Conservation (phyloP, 768 basidiomycete species). For the Pholiota microspora region DNA sequence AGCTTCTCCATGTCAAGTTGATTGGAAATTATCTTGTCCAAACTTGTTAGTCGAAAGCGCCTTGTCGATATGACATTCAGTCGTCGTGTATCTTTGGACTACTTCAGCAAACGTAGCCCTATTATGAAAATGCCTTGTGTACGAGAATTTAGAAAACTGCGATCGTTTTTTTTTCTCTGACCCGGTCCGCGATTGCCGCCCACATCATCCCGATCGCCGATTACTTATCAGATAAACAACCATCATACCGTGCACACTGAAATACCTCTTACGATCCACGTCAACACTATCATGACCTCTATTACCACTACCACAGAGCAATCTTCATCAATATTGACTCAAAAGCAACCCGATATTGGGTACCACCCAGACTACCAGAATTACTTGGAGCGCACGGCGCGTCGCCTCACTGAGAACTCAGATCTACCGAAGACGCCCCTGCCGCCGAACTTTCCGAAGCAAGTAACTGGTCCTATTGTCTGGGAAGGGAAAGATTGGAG, state of each 20-base stretch:
- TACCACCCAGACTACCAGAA: constrained; percentile 42
- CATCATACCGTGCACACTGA: background rate
- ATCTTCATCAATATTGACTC: background rate
- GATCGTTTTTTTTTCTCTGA: no score
- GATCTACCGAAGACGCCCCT: constrained; percentile 30
- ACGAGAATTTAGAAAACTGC: no score
- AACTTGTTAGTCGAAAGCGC: no score
- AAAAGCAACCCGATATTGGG: constrained; percentile 33
- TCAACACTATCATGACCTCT: background rate
- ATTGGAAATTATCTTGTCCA: no score
- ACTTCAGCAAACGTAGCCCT: no score
- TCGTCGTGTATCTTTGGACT: no score
- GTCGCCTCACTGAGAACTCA: constrained; percentile 36
- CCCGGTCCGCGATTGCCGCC: no score
- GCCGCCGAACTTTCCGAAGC: constrained; percentile 34
- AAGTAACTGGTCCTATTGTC: constrained; percentile 37
- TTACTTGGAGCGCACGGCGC: constrained; percentile 34
- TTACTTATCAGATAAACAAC: background rate
- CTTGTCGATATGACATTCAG: no score
- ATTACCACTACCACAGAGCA: background rate
- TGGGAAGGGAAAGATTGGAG: constrained; percentile 45
- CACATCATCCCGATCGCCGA: no score
- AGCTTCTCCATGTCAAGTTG: no score
- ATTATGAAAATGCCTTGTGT: no score
- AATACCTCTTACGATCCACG: background rate